Evolutionary conservation across 140 eudicot species (phyloP).

Genomic region (Oenanthe javanica): DNA sequence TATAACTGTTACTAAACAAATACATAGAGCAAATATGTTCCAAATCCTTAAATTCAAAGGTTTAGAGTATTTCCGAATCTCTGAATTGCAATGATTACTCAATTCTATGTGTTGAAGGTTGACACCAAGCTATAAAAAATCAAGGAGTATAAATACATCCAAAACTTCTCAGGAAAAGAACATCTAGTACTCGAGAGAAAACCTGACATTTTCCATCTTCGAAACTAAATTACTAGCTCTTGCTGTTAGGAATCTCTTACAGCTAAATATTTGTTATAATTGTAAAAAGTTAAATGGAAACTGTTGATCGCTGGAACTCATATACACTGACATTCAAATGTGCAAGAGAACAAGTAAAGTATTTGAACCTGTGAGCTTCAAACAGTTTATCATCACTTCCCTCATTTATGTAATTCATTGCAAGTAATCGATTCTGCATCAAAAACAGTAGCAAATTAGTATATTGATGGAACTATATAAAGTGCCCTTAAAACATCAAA

Average conservation of each 20-base stretch:
- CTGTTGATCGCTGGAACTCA: not conserved
- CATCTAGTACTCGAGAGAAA: not conserved
- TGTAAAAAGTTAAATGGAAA: not conserved
- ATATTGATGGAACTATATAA: constrained; percentile 8
- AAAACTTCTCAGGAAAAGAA: not conserved
- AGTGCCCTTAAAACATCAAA: constrained; percentile 17
- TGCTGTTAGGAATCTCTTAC: not conserved
- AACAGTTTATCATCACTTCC: constrained; percentile 84
- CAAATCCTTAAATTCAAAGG: not conserved
- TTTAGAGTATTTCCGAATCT: not conserved
- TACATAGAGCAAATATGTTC: not conserved
- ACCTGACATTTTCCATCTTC: not conserved
- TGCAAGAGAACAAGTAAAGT: not conserved
- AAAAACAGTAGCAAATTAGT: constrained; percentile 14
- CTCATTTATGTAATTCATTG: constrained; percentile 91
- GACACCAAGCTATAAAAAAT: not conserved
- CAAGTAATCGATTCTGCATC: constrained; percentile 90
- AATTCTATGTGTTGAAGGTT: not conserved
- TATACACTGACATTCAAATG: not conserved
- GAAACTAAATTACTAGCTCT: too few relatives aligned
- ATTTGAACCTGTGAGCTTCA: constrained; percentile 85
- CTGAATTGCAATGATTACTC: not conserved
- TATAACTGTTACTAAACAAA: not conserved
- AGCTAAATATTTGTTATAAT: not conserved
- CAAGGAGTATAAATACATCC: not conserved